phyloP scores from a whole-genome alignment of 768 basidiomycete genomes.

The Tulasnella sp. region DNA sequence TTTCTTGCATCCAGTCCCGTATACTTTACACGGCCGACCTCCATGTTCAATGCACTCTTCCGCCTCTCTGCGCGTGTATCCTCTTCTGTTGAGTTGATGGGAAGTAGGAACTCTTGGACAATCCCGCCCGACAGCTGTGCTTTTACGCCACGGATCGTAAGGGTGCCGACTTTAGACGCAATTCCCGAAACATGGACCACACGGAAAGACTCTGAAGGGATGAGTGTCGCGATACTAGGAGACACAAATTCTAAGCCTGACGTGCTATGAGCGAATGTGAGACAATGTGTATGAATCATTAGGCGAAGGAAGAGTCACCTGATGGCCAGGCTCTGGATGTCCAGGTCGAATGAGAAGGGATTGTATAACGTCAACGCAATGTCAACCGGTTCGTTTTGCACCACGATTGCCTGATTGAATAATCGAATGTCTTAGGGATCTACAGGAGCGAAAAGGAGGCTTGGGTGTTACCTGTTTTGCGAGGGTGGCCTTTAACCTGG shows the following conservation, averaged over 20 bases:
- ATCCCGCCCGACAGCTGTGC: slow-evolving; percentile 67
- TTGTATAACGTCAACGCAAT: slow-evolving; percentile 79
- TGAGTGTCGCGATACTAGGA: slow-evolving; percentile 46
- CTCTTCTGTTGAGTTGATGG: slow-evolving; percentile 60
- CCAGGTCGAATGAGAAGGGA: slow-evolving; percentile 85
- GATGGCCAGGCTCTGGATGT: slow-evolving; percentile 67
- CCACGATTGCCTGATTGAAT: slow-evolving; percentile 50
- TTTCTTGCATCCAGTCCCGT: slow-evolving; percentile 60
- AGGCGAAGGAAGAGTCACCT: slow-evolving; percentile 43
- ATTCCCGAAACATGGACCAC: slow-evolving; percentile 59
- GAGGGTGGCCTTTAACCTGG: slow-evolving; percentile 43
- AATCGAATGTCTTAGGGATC: not conserved
- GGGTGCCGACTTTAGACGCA: slow-evolving; percentile 51
- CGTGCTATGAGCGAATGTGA: slow-evolving; percentile 41
- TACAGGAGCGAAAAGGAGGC: slow-evolving; percentile 29
- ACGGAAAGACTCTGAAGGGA: slow-evolving; percentile 69
- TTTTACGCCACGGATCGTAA: slow-evolving; percentile 67
- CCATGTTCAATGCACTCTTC: slow-evolving; percentile 53
- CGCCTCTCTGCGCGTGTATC: slow-evolving; percentile 37
- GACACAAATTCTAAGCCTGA: slow-evolving; percentile 69
- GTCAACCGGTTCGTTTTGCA: slow-evolving; percentile 76
- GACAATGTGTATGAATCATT: not conserved
- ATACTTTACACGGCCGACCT: slow-evolving; percentile 61
- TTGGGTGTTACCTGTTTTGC: slow-evolving; percentile 42
- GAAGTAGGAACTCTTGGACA: slow-evolving; percentile 62